Base-by-base conservation (phyloP, 768 basidiomycete genomes). In the Roridomyces roridus region DNA sequence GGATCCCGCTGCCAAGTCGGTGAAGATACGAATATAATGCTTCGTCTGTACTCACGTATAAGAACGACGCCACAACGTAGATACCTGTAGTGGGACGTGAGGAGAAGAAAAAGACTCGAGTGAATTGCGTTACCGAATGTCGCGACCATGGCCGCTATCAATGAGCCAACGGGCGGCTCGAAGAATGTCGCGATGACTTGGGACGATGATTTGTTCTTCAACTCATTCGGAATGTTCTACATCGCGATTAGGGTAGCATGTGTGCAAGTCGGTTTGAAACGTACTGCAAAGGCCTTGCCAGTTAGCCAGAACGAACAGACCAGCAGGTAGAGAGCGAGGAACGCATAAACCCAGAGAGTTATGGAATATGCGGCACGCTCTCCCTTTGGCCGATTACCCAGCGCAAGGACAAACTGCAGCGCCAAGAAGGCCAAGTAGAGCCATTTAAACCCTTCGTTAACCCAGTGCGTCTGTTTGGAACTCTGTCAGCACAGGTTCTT, bases 271-370 rank as follows among this genome's bases (percentile, higher is more conserved):
- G 28, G n/a, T n/a, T 23, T 21, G 12, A 41, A 41, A 64, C 84
- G 63, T 66, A 91, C 92, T 57, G 75, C 68, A 72, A 98, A 96
- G 0, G 96, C 87, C 63, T 85, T 81, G 65, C 82, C 80, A 0
- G 96, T 96, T 42, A 96, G 74, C 80, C 86, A 88, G 71, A 94
- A 83, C 0, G 94, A 94, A 73, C 94, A 95, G 26, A 93, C 80
- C 55, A 97, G 77, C 8, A 98, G 82, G 72, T 98, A 98, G 5
- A 91, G 67, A 0, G 94, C 80, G 40, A 97, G 76, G 61, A 96
- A 64, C 24, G 91, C 94, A 65, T 89, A 98, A 1, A 96, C 89
- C 84, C 87, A 91, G 59, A 94, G 76, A 10, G 91, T 92, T n/a
- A 77, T 51, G 1, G 77, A 72, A 60, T 89, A 88, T 5, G 82